A percentile compares a stretch with the other conserved stretches of the same genome.
phyloP scores from a whole-genome alignment of 2,329 filamentous ascomycete species.

The Penicillium sp. region DNA sequence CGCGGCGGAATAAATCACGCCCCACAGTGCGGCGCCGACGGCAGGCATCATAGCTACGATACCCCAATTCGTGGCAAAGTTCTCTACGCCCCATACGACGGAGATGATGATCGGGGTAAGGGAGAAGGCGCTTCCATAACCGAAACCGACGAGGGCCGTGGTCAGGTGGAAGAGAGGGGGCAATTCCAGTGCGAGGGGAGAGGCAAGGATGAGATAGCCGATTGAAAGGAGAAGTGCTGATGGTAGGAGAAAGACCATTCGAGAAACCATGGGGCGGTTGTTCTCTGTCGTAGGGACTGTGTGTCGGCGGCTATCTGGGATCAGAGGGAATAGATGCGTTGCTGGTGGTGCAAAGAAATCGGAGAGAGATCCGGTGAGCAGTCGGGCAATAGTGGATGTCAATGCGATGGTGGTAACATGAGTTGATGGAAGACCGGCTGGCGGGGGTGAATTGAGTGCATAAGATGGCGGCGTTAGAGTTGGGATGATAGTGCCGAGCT shows the following conservation, averaged over 20 bases:
- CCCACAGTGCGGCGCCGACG: conserved; percentile 84
- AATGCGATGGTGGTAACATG: conserved; percentile 92
- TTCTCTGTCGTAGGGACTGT: conserved; percentile 27
- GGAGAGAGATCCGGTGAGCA: conserved; percentile 85
- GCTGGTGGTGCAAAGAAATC: conserved; percentile 77
- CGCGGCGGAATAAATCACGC: conserved; percentile 71
- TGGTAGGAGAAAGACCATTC: conserved; percentile 74
- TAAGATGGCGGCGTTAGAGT: conserved; percentile 72
- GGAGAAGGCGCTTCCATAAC: conserved; percentile 89
- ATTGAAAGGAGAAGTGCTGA: conserved; percentile 73
- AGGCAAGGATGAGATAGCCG: conserved; percentile 76
- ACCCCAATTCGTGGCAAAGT: conserved; percentile 97
- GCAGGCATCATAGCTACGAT: conserved; percentile 92
- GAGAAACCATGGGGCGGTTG: conserved; percentile 64
- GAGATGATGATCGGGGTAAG: conserved; percentile 88
- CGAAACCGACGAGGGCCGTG: conserved; percentile 79
- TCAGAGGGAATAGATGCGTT: conserved; percentile 58
- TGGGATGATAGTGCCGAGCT: conserved; percentile 84
- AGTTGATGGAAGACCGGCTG: conserved; percentile 68
- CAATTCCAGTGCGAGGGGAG: conserved; percentile 76
- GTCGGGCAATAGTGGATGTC: conserved; percentile 83
- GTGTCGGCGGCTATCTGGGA: conserved; percentile 38
- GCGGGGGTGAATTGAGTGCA: conserved; percentile 43
- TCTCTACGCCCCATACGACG: conserved; percentile 98
- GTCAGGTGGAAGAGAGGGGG: conserved; percentile 82